Base-by-base conservation (phyloP, 2,329 filamentous ascomycete genomes). In the Penicillium digitatum region DNA sequence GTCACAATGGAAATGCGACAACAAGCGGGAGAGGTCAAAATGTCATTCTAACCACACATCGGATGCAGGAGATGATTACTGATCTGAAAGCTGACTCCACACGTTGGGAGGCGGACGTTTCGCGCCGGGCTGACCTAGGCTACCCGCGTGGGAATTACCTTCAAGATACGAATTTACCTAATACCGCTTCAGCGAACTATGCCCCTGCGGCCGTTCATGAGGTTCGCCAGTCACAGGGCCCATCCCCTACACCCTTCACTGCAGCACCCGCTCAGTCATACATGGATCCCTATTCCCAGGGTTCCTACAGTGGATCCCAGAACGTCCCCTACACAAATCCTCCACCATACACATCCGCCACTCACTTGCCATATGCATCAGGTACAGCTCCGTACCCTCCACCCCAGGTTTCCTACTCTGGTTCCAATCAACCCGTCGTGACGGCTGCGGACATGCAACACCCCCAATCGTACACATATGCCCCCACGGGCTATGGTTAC, bases 31-130 rank as follows among this genome's bases (percentile, higher is more conserved):
- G 26, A 38, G 18, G 20, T 54, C 18, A 35, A 29, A 34, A 44
- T 51, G 40, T 22, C 16, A 51, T 34, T 51, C 52, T 54, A 54
- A 54, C 52, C 52, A 54, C 34, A 45, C 16, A 8, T 50, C n/a
- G 39, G 22, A 45, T 51, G 45, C n/a, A 82, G 80, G 78, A 79
- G 69, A 81, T 81, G 79, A 81, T 81, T 66, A 72, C 76, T 64
- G 79, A 81, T 72, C 69, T 81, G 40, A 81, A 81, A 63, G 74
- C 76, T 58, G 80, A 81, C 64, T 81, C 79, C 45, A 72, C 74
- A 60, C 74, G 78, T 63, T 82, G 78, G 79, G 76, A 79, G 60
- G 72, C 72, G 49, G 74, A 77, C 52, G 70, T 74, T 24, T 62
- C 69, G 51, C 71, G 71, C 54, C 72, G 73, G 59, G 66, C 68